These are phyloP conservation scores for Auxenochlorella pyrenoidosa DNA, from an alignment of 139 green algal species.

Conservation along the genomic window DNA sequence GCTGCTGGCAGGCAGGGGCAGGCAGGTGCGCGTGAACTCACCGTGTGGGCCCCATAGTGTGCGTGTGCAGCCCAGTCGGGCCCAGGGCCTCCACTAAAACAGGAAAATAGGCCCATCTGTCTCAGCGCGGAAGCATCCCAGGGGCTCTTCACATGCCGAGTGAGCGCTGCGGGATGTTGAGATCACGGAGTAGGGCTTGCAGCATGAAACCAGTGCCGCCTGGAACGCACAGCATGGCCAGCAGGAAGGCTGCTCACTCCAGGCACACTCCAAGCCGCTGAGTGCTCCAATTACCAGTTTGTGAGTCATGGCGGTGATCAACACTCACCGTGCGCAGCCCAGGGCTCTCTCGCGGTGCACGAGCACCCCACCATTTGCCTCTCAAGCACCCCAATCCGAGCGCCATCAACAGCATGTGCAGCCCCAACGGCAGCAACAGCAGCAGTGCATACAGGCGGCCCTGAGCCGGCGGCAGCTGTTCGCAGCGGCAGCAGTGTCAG, in stretches of 20 bases:
- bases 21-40: background rate
- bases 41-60: constrained; percentile 18
- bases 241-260: no score
- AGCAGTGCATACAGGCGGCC: background rate
- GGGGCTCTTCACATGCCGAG: no score
- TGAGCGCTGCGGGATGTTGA: no score
- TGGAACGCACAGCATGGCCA: no score
- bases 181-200: no score
- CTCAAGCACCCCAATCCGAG: background rate
- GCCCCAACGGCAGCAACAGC: background rate
- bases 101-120: background rate
- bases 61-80: background rate
- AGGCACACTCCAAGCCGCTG: no score
- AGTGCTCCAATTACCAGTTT: no score
- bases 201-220: no score
- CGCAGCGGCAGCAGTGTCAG: background rate
- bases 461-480: background rate
- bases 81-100: background rate
- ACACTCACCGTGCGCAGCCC: no score
- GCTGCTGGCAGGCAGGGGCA: background rate
- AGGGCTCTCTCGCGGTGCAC: background rate
- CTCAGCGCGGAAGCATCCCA: no score
- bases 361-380: background rate
- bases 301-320: no score
- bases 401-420: background rate